Percentiles rank a stretch among this genome's conserved stretches.
Evolutionary conservation across 2,329 filamentous ascomycete species (phyloP).

Genomic region (Trichoderma arundinaceum): DNA sequence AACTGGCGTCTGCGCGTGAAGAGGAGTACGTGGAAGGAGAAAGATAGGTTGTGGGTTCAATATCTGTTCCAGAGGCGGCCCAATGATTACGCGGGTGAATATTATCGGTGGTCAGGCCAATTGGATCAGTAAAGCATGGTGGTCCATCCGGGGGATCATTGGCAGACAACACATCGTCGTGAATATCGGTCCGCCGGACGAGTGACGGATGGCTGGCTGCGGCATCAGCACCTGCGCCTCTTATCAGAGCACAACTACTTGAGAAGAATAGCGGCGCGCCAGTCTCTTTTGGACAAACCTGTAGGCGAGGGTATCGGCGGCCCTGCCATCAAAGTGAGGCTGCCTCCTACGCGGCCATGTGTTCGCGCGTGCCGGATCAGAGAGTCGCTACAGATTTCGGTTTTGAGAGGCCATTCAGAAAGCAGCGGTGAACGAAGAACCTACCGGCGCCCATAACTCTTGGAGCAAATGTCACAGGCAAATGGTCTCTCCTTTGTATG

Average conservation of each 20-base stretch:
- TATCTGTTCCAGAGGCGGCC: neutral
- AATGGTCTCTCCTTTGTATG: constrained; percentile 34
- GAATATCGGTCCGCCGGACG: neutral
- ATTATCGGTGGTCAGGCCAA: neutral
- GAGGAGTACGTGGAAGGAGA: neutral
- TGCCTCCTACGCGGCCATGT: neutral
- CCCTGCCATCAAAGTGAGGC: neutral
- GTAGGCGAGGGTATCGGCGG: neutral
- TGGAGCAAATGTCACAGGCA: constrained; percentile 29
- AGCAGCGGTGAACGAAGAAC: neutral
- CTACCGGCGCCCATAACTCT: constrained; percentile 24
- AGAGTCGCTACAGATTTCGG: neutral
- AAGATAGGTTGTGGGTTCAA: neutral
- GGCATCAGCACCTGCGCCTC: neutral
- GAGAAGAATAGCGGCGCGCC: neutral
- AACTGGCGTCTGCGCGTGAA: neutral
- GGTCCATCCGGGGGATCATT: neutral
- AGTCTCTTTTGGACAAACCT: neutral
- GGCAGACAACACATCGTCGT: neutral
- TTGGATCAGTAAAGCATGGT: neutral
- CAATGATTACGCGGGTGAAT: neutral
- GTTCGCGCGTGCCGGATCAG: neutral
- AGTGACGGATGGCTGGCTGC: neutral
- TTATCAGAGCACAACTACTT: neutral
- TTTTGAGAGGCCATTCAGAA: neutral